Base-by-base conservation (phyloP, 225 moss, liverwort and hornwort genomes). In the Physcomitrellopsis africana region DNA sequence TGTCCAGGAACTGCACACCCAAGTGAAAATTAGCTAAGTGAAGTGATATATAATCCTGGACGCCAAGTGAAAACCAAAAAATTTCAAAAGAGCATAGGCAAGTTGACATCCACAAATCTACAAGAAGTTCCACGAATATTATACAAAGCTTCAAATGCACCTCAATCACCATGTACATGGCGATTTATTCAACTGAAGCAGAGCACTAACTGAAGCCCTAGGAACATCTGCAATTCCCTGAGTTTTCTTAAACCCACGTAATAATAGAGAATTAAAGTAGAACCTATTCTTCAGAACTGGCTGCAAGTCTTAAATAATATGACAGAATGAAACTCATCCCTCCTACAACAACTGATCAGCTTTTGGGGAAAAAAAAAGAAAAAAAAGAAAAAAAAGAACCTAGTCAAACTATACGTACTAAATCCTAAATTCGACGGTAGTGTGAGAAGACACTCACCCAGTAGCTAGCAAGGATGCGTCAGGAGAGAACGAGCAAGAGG, bases 391-490 rank as follows among this genome's bases (percentile, higher is more conserved):
- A 42, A 44, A 51, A 11, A n/a, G n/a, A n/a, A n/a, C n/a, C 42
- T 37, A 16, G 41, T 14, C 69, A 52, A 61, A 11, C 44, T 53
- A 18, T 54, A 60, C 1, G 51, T 59, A 41, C 61, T 5, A 61
- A 74, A 77, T 49, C 59, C 73, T 54, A 78, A 41, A 37, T 32
- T 67, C 26, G 27, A 72, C 42, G 61, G 63, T 42, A 63, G 16
- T 74, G 58, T 13, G 54, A 53, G 27, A 72, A 60, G 60, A 46
- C 15, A 37, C 75, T 58, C 80, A 93, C 96, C 92, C 89, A 54
- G 94, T 94, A 55, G 83, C 97, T 68, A 99, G 77, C 52, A 93
- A 75, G 42, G 89, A 93, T 2, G 93, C 91, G 70, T 92, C 84
- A 64, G 92, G 85, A 63, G 94, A 92, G 67, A 99, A 86, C 24